phyloP scores from a whole-genome alignment of 176 grass and related monocot genomes.

The Poa pratensis region DNA sequence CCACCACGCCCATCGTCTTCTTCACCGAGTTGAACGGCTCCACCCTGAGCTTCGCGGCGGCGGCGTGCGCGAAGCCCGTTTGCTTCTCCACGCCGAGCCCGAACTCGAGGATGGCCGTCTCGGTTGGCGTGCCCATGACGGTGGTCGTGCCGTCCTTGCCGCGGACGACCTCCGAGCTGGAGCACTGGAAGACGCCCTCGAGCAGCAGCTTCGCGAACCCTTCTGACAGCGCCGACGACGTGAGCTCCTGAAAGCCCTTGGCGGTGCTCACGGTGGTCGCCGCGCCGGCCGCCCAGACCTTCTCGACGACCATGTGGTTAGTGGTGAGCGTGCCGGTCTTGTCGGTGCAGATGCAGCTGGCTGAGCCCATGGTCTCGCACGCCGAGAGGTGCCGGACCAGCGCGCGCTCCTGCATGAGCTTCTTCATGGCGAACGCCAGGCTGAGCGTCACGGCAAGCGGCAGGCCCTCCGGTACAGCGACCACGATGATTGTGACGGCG shows the following conservation, averaged over 20 bases:
- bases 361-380: constrained; percentile 98
- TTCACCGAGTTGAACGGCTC: constrained; percentile 97
- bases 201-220: constrained; percentile 60
- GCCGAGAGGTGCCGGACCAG: constrained; percentile 92
- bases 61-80: constrained; percentile 32
- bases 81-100: constrained; percentile 73
- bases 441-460: constrained; percentile 94
- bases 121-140: constrained; percentile 89
- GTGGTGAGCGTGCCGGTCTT: constrained; percentile 96
- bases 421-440: constrained; percentile 98
- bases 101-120: constrained; percentile 89
- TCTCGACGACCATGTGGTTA: constrained; percentile 98
- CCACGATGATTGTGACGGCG: constrained; percentile 87
- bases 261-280: constrained; percentile 55
- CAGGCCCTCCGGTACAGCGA: constrained; percentile 90
- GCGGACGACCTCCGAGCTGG: constrained; percentile 77
- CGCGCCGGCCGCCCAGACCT: constrained; percentile 67
- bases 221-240: constrained; percentile 48
- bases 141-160: constrained; percentile 66
- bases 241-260: constrained; percentile 57
- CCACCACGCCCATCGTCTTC: constrained; percentile 84
- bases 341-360: constrained; percentile 96
- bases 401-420: constrained; percentile 90
- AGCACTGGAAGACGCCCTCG: constrained; percentile 82
- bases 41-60: constrained; percentile 65